Evolutionary conservation across 345 rosid genomes (phyloP).

Genomic region (Bretschneidera sinensis): DNA sequence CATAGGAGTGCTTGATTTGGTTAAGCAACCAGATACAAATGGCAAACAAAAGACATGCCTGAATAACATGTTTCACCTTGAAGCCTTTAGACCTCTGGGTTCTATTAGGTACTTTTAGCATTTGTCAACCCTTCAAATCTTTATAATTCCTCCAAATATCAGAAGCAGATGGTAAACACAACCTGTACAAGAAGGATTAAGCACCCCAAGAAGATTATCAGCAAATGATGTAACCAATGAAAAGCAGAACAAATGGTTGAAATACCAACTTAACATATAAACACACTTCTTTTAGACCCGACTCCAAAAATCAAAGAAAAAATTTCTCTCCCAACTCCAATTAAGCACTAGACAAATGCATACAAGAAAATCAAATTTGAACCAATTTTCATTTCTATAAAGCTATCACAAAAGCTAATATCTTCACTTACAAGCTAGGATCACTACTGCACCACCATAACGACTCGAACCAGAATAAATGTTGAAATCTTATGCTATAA

Average conservation of each 20-base stretch:
- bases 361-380: too few relatives aligned
- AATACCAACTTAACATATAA: background rate
- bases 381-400: too few relatives aligned
- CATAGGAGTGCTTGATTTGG: conserved; percentile 39
- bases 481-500: too few relatives aligned
- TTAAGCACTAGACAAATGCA: too few relatives aligned
- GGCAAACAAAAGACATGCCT: conserved; percentile 44
- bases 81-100: conserved; percentile 51
- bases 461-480: too few relatives aligned
- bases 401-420: too few relatives aligned
- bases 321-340: too few relatives aligned
- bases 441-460: too few relatives aligned
- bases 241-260: background rate
- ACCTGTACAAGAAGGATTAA: background rate
- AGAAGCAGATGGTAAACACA: background rate
- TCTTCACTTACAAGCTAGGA: too few relatives aligned
- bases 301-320: background rate
- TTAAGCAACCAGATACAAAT: conserved; percentile 52
- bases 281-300: background rate
- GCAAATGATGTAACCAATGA: background rate
- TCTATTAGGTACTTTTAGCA: conserved; percentile 42
- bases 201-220: background rate
- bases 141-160: background rate
- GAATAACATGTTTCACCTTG: conserved; percentile 53
- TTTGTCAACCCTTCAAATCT: conserved; percentile 3